Percentiles rank a stretch among this genome's conserved stretches.
Evolutionary conservation across 148 eudicot species (phyloP).

Genomic region (Rhododendron simsii): DNA sequence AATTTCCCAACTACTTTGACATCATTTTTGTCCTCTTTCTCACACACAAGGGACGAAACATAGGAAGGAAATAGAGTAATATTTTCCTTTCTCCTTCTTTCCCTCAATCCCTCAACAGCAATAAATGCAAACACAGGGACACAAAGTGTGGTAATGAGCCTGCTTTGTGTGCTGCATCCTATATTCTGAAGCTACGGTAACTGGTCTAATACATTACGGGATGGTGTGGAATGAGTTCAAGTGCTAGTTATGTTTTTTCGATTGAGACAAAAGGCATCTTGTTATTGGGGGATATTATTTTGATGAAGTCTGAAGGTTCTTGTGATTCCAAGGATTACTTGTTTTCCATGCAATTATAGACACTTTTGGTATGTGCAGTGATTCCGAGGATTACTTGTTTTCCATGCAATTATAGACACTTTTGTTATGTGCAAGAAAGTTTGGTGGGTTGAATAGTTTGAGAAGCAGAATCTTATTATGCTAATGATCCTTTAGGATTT

Average conservation of each 20-base stretch:
- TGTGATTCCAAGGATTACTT: not conserved
- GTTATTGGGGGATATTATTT: not conserved
- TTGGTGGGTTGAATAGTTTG: not conserved
- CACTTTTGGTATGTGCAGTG: not conserved
- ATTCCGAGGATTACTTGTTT: not conserved
- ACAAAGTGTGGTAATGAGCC: not conserved
- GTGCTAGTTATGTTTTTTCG: not conserved
- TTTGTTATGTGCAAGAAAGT: not conserved
- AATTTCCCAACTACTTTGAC: not conserved
- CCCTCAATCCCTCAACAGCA: not conserved
- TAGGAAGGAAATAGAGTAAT: not conserved
- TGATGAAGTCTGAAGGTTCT: not conserved
- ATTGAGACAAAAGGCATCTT: not conserved
- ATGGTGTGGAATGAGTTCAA: not conserved
- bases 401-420: not conserved
- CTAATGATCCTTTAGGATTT: not conserved
- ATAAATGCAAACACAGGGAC: not conserved
- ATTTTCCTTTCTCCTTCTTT: not conserved
- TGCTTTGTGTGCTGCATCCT: not conserved
- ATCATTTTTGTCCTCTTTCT: not conserved
- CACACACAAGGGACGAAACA: not conserved
- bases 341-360: not conserved
- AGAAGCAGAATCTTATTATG: not conserved
- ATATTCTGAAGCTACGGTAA: not conserved
- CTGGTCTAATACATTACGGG: not conserved